A percentile compares a stretch with the other conserved stretches of the same genome.
phyloP scores from a whole-genome alignment of 345 rosid genomes.

The Salix dunnii region DNA sequence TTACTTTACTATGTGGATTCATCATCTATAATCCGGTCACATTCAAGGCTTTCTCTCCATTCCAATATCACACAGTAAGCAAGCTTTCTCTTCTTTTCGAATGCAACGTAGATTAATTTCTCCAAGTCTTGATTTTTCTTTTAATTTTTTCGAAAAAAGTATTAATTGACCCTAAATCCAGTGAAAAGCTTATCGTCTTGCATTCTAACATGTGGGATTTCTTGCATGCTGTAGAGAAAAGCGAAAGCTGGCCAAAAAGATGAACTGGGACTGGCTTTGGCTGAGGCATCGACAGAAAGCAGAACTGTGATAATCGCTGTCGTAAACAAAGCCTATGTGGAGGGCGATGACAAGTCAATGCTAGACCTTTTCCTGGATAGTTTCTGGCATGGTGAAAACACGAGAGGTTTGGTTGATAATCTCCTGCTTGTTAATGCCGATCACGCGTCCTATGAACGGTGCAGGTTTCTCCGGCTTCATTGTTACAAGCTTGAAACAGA shows the following conservation, averaged over 20 bases:
- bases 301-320: slow-evolving; percentile 58
- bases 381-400: slow-evolving; percentile 72
- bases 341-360: slow-evolving; percentile 45
- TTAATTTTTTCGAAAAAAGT: no score
- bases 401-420: slow-evolving; percentile 45
- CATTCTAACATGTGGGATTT: not conserved
- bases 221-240: not conserved
- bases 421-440: slow-evolving; percentile 64
- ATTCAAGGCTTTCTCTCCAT: not conserved
- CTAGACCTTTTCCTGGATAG: slow-evolving; percentile 66
- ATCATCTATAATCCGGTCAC: not conserved
- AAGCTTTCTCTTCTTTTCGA: not conserved
- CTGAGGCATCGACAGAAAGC: slow-evolving; percentile 24
- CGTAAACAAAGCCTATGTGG: slow-evolving; percentile 67
- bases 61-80: slow-evolving; percentile 13
- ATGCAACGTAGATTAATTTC: no score
- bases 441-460: slow-evolving; percentile 58
- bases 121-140: no score
- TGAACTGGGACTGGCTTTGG: slow-evolving; percentile 20
- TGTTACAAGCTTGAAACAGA: slow-evolving; percentile 60
- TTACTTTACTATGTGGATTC: slow-evolving; percentile 5
- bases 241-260: not conserved
- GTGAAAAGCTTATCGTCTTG: not conserved
- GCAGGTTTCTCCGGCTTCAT: slow-evolving; percentile 56
- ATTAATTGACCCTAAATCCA: not conserved